These are phyloP conservation scores for Anaeromyces robustus DNA, from an alignment of 192 early-diverging fungal genomes.

Conservation along the genomic window DNA sequence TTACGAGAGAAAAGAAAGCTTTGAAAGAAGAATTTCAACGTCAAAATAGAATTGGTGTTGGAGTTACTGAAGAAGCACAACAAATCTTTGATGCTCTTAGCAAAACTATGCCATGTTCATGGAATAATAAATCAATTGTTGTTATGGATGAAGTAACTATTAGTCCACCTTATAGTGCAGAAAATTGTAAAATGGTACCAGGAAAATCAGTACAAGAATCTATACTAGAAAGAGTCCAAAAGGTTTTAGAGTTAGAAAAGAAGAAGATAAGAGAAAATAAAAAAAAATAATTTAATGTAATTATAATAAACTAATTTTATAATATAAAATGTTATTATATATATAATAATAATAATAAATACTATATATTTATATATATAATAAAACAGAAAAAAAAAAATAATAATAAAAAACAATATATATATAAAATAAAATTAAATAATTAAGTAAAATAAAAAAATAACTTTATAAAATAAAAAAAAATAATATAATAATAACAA, in stretches of 20 bases:
- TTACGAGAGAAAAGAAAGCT: conserved; percentile 29
- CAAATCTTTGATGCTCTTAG: conserved; percentile 64
- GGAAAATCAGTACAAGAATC: not conserved
- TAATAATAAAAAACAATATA: too few species aligned
- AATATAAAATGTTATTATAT: too few species aligned
- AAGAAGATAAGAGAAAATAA: not conserved
- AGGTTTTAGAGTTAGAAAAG: not conserved
- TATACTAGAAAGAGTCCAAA: not conserved
- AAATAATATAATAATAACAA: too few species aligned
- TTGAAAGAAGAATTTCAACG: conserved; percentile 21
- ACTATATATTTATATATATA: too few species aligned
- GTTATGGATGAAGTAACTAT: conserved; percentile 70
- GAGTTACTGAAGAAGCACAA: conserved; percentile 58
- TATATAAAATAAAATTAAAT: too few species aligned
- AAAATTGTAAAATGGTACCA: conserved; percentile 38
- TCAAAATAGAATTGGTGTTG: conserved; percentile 53
- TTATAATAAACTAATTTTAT: too few species aligned
- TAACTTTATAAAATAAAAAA: too few species aligned
- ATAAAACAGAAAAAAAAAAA: too few species aligned
- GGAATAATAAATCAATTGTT: conserved; percentile 55
- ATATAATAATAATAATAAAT: too few species aligned
- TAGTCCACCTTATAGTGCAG: conserved; percentile 52
- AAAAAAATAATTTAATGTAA: not conserved
- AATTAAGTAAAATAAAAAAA: too few species aligned
- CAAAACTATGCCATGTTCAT: conserved; percentile 68